Evolutionary conservation across 352 stramenopile genomes (phyloP), one percentile per base, ranked within the genome.

Genomic region (Phytophthora sp.): DNA sequence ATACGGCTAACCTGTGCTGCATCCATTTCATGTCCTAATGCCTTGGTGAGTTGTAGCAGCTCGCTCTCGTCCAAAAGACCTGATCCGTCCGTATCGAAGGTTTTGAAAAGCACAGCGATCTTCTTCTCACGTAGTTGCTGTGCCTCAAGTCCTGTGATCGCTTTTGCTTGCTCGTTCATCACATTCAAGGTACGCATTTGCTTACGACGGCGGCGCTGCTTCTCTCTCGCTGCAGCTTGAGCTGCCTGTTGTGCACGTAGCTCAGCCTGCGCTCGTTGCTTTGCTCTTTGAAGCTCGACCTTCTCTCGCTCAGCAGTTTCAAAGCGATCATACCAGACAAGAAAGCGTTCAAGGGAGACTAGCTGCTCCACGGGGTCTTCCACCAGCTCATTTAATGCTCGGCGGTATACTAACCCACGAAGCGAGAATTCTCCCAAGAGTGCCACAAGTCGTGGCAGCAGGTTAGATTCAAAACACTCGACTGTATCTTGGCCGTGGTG

Each of bases 31-130:
- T 89, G 73, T 0, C 84, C 84, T 2, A 92, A 69, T 12, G 68
- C 67, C 20, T 62, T 64, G 0, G 75, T 77, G 2, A 92, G 62
- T 27, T 77, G 59, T 11, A 80, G 46, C 1, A 92, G 62, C 41
- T 92, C 81, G 1, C 44, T 20, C 5, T 76, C 74, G n/a, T 91
- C 78, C 15, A 92, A 67, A 39, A 68, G 69, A 5, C 83, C 84
- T 0, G 84, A 92, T 1, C 58, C 59, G 46, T 92, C 78, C 0
- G 54, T 54, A 30, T 92, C 81, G 45, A 88, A 91, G 0, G 78
- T 72, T 20, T 75, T 69, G 39, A 92, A 92, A 5, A 92, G 55
- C 3, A 66, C 64, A 10, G 61, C 62, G 21, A 86, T 67, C 18
- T 77, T 75, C 31, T 71, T 74, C 1, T 67, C 55, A 10, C 50